Evolutionary conservation across 1,284 basidiomycete genomes (phyloP), one percentile per base, ranked within the genome.

Genomic region (Gomphus bonarii): DNA sequence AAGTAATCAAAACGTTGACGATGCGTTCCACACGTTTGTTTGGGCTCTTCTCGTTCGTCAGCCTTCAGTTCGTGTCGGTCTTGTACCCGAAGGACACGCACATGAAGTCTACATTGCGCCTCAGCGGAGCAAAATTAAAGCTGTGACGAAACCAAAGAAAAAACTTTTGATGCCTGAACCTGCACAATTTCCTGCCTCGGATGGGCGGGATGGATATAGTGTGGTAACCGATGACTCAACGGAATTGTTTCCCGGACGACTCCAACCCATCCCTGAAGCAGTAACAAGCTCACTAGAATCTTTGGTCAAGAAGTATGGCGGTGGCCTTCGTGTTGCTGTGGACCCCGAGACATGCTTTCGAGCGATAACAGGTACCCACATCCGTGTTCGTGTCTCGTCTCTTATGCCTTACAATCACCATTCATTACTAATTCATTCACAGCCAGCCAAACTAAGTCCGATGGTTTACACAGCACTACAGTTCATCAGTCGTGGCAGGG

Each of bases 401-500:
- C 18, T 38, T 51, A 43, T 42, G 47, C 16, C 38, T 46, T 33
- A 43, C 33, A 46, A 10, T 55, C 22, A 18, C 42, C 40, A 11
- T 12, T 25, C 11, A 12, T 22, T 52, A 31, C 40, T 16, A 42
- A 40, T 46, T 42, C 58, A 38, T 59, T 25, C 52, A 6, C 59
- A 93, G 89, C 82, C 84, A 49, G 72, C 85, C 1, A 89, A 85
- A 67, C 70, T 95, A 60, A 91, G 86, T 38, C 81, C 85, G 0
- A 85, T 88, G 78, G 85, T 91, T 2, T 95, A 92, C 66, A 80
- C 81, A n/a, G 81, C 84, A 2, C 76, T 95, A n/a, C 90, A 94
- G 67, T 75, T 91, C 52, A 83, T 95, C 63, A 86, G 88, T 36
- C 80, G 88, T 50, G 86, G 85, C 2, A 74, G 91, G 58, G 85